A percentile compares a stretch with the other conserved stretches of the same genome.
These are phyloP conservation scores for Coniochaeta pulveracea DNA, from an alignment of 2,329 filamentous ascomycete species.

Conservation along the genomic window DNA sequence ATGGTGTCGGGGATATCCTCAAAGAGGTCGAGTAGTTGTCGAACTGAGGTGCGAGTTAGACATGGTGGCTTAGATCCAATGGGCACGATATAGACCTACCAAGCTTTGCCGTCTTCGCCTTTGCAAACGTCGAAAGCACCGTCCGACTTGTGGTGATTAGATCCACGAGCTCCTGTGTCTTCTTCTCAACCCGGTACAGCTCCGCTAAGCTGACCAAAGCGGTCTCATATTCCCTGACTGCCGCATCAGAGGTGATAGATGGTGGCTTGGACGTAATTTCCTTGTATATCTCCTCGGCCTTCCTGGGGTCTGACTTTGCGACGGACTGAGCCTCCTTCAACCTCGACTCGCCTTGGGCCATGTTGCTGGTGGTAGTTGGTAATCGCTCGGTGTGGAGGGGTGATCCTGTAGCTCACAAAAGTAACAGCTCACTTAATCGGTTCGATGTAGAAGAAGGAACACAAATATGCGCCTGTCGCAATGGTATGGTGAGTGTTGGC, in stretches of 20 bases:
- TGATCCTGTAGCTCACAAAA: too few species aligned
- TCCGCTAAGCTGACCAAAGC: conserved; percentile 82
- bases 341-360: conserved; percentile 51
- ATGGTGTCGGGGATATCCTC: conserved; percentile 85
- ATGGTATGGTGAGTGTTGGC: too few species aligned
- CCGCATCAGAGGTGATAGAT: conserved; percentile 70
- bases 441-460: too few species aligned
- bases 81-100: conserved; percentile 46
- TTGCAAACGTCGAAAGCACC: conserved; percentile 90
- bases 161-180: conserved; percentile 74
- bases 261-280: conserved; percentile 80
- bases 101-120: conserved; percentile 96
- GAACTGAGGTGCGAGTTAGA: conserved; percentile 47
- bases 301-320: conserved; percentile 65
- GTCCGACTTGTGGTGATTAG: conserved; percentile 84
- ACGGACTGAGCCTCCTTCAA: conserved; percentile 85
- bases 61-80: background rate
- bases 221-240: conserved; percentile 82
- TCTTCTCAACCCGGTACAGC: conserved; percentile 83
- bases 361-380: too few species aligned
- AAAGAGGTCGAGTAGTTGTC: conserved; percentile 93
- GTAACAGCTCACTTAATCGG: too few species aligned
- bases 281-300: conserved; percentile 82
- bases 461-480: too few species aligned
- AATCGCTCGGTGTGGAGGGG: too few species aligned